Percentiles rank a stretch among this genome's conserved stretches.
Evolutionary conservation across 768 basidiomycete species (phyloP).

Genomic region (Rossbeevera mucosa): DNA sequence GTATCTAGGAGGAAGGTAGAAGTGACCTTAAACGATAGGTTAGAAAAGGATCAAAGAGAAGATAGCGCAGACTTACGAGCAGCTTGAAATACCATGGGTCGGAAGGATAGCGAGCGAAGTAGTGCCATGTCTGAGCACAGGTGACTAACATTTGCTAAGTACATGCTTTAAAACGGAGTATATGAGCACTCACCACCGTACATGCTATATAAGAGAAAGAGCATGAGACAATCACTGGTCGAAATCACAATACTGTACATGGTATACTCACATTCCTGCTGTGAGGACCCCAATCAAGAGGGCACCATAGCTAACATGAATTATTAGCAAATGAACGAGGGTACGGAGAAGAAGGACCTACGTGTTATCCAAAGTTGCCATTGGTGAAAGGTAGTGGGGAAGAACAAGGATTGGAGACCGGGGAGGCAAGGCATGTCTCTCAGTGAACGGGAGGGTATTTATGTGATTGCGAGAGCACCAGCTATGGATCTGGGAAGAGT

Average conservation of each 20-base stretch:
- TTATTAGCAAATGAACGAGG: not conserved
- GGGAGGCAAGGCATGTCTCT: not conserved
- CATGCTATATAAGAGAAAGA: slow-evolving; percentile 35
- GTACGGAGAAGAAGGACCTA: slow-evolving; percentile 15
- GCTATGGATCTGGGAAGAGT: not conserved
- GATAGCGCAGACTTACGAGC: slow-evolving; percentile 34
- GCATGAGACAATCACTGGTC: not conserved
- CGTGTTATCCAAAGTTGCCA: slow-evolving; percentile 30
- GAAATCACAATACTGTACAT: not conserved
- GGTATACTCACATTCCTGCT: slow-evolving; percentile 42
- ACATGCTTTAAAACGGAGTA: not conserved
- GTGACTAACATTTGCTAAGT: slow-evolving; percentile 39
- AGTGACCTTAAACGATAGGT: slow-evolving; percentile 38
- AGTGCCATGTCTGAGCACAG: slow-evolving; percentile 51
- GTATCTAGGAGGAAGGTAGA: slow-evolving; percentile 49
- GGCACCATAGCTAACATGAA: slow-evolving; percentile 42
- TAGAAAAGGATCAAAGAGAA: not conserved
- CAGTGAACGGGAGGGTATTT: slow-evolving; percentile 2
- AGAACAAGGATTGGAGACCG: not conserved
- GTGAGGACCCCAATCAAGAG: slow-evolving; percentile 47
- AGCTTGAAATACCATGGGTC: slow-evolving; percentile 47
- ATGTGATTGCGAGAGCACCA: not conserved
- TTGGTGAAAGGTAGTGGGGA: not conserved
- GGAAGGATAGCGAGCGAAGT: slow-evolving; percentile 44
- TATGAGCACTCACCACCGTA: slow-evolving; percentile 42